Base-by-base conservation (phyloP, 768 basidiomycete species). In the Hericium erinaceus region DNA sequence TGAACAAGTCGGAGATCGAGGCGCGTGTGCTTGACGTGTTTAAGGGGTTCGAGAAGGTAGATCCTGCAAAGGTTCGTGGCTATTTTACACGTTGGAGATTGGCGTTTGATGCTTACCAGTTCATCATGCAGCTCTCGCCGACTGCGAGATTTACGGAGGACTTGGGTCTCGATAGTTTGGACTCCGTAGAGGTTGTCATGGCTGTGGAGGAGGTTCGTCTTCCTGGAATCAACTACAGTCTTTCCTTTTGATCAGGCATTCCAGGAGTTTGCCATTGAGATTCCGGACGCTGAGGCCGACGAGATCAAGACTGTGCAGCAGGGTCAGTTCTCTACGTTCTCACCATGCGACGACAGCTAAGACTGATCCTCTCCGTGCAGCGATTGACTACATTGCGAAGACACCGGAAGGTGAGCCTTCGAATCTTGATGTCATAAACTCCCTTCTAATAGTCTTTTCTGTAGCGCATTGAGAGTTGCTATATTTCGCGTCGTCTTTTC, bases 181-280 rank as follows among this genome's bases (percentile, higher is more conserved):
- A 99, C 71, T 82, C 94, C 18, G 95, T 99, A 18, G 97, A 99
- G 72, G 94, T 98, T 26, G 91, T 98, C 65, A 97, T 99, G 94
- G 93, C 95, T 41, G 87, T 99, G 64, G 97, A 99, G 75, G 97
- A 94, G 82, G 87, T 84, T 64, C 48, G 68, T 48, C 38, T 52
- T 41, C 4, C 18, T 49, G 24, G 10, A 40, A 18, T 46, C 40
- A 28, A 38, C 57, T n/a, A 20, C 9, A 2, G 33, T 7, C 6
- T 33, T 49, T 56, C 15, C 46, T 18, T 56, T 58, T 56, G 41
- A 41, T 41, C 16, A 40, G 54, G 55, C 20, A 57, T 7, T 55
- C 39, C 65, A 98, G 92, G 97, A 98, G 68, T 99, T 99, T 70
- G 79, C 82, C 28, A 95, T 99, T 69, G 97, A 98, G 73, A 99